Conservation (phyloP, 495 filamentous ascomycete genomes). For the Xylaria intraflava region DNA sequence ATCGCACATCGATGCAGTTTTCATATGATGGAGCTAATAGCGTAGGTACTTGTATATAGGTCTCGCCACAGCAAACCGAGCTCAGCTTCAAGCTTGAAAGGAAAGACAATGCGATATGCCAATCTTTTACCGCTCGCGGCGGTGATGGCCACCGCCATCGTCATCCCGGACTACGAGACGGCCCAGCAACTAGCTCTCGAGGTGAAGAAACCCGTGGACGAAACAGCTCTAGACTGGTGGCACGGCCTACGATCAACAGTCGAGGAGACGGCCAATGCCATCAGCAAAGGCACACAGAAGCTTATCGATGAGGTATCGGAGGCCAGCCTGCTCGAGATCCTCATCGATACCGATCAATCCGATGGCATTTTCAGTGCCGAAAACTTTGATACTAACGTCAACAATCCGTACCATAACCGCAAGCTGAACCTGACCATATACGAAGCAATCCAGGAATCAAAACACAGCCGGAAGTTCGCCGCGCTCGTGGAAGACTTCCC, state of each 20-base stretch:
- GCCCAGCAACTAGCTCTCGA: conserved; percentile 28
- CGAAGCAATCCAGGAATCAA: conserved; percentile 63
- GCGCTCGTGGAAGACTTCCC: conserved; percentile 62
- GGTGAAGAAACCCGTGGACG: conserved; percentile 16
- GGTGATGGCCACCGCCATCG: conserved; percentile 49
- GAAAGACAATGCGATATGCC: conserved; percentile 31
- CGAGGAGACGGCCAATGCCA: conserved; percentile 29
- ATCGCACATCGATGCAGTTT: neutral
- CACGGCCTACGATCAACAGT: conserved; percentile 5
- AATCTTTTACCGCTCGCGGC: conserved; percentile 48
- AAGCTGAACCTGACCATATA: conserved; percentile 64
- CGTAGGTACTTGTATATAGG: no score
- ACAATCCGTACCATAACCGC: conserved; percentile 24
- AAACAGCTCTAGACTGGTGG: conserved; percentile 12
- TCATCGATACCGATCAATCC: conserved; percentile 18
- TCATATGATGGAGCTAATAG: neutral
- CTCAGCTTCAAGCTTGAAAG: neutral
- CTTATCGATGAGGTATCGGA: conserved; percentile 7
- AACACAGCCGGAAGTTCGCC: conserved; percentile 69
- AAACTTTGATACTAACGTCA: neutral
- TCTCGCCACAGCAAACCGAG: no score
- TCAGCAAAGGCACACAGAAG: conserved; percentile 17
- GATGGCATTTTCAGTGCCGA: neutral
- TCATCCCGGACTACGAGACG: conserved; percentile 50
- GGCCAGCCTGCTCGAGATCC: conserved; percentile 15